Percentiles rank a stretch among this genome's conserved stretches.
phyloP scores from a whole-genome alignment of 139 green algal genomes.

The Closterium sp. region DNA sequence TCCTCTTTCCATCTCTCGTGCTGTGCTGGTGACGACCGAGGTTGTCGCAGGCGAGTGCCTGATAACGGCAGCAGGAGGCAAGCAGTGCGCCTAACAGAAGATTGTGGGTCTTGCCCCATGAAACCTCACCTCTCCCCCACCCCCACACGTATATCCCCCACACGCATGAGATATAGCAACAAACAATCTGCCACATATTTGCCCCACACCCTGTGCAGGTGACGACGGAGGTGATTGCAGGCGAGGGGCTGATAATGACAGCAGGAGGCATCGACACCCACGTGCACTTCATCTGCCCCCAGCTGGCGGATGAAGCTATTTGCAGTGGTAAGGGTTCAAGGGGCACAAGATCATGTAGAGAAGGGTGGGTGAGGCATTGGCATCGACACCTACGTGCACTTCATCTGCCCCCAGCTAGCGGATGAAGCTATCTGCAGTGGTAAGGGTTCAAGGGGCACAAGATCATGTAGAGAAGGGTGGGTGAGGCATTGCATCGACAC shows the following conservation, averaged over 20 bases:
- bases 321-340: slow-evolving; percentile 45
- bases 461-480: too few species aligned
- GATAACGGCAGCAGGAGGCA: slow-evolving; percentile 54
- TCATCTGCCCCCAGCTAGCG: slow-evolving; percentile 55
- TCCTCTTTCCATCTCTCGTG: too few species aligned
- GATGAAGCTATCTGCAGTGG: slow-evolving; percentile 46
- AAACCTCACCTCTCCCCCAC: too few species aligned
- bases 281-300: slow-evolving; percentile 62
- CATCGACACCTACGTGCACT: slow-evolving; percentile 61
- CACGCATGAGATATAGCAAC: too few species aligned
- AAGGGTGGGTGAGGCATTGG: not conserved
- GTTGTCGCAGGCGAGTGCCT: slow-evolving; percentile 52
- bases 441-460: too few species aligned
- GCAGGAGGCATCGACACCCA: slow-evolving; percentile 57
- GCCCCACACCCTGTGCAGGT: not conserved
- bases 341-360: too few species aligned
- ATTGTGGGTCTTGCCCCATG: too few species aligned
- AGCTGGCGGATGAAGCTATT: slow-evolving; percentile 45
- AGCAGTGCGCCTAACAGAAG: too few species aligned
- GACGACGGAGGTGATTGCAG: slow-evolving; percentile 56
- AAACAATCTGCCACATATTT: too few species aligned
- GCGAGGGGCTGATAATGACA: slow-evolving; percentile 57
- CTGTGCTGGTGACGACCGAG: slow-evolving; percentile 51
- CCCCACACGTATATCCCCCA: not conserved
- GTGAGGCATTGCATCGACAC: too few species aligned